phyloP scores from a whole-genome alignment of 352 stramenopile genomes.

The Pythium graminicola region DNA sequence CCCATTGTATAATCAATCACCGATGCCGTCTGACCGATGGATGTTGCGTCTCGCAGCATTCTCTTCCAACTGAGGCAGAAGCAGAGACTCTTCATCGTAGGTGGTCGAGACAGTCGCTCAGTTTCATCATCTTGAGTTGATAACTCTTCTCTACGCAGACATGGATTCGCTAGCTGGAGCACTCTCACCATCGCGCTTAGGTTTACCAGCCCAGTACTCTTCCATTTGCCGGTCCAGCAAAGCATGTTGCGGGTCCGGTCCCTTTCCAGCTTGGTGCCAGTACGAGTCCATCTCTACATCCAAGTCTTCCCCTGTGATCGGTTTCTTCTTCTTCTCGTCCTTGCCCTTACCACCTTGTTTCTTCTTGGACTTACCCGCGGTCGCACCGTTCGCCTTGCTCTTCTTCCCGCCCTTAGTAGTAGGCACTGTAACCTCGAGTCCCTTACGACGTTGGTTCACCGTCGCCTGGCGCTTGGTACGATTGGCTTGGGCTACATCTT shows the following conservation, averaged over 20 bases:
- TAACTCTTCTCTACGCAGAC: conserved; percentile 10
- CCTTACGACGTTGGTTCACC: conserved; percentile 67
- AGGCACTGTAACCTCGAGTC: conserved; percentile 30
- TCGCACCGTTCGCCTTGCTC: conserved; percentile 17
- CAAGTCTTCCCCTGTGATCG: conserved; percentile 61
- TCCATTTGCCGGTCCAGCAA: conserved; percentile 85
- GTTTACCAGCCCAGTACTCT: conserved; percentile 85
- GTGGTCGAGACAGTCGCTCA: background rate
- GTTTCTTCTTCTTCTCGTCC: conserved; percentile 38
- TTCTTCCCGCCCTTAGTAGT: conserved; percentile 20
- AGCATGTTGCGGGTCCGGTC: conserved; percentile 73
- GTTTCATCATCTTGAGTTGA: background rate
- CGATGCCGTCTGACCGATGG: conserved; percentile 1
- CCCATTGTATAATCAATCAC: conserved; percentile 29
- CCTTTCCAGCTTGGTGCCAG: conserved; percentile 85
- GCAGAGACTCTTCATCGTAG: too few relatives aligned
- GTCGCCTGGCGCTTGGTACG: conserved; percentile 67
- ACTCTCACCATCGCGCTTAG: conserved; percentile 25
- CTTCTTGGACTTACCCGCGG: conserved; percentile 18
- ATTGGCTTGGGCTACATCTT: conserved; percentile 54
- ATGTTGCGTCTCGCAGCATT: background rate
- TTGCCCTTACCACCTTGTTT: conserved; percentile 15
- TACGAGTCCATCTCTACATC: conserved; percentile 87
- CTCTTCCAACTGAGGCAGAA: background rate
- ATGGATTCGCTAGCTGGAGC: conserved; percentile 9